Conservation (phyloP, 208 protist genomes). For the Borovskyia barvae region DNA sequence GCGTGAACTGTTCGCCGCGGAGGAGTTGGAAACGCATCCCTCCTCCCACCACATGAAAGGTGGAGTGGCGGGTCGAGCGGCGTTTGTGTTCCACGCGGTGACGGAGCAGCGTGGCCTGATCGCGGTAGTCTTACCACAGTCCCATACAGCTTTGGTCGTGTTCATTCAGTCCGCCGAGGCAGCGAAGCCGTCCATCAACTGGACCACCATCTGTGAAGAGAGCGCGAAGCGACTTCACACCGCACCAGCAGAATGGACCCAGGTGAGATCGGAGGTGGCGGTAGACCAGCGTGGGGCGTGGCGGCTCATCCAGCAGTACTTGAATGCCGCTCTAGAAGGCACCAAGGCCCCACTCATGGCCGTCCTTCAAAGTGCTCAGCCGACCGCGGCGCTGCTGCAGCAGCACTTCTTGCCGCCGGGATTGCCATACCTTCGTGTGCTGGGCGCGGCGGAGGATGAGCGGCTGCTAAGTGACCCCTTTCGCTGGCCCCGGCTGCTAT, state of each 20-base stretch:
- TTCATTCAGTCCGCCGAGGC: slow-evolving; percentile 80
- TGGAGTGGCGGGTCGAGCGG: slow-evolving; percentile 36
- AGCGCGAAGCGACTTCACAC: slow-evolving; percentile 43
- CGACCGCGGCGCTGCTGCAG: slow-evolving; percentile 60
- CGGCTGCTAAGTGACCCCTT: slow-evolving; percentile 84
- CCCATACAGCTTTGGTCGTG: slow-evolving; percentile 51
- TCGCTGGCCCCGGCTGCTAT: slow-evolving; percentile 68
- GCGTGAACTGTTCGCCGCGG: slow-evolving; percentile 68
- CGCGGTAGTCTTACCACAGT: slow-evolving; percentile 59
- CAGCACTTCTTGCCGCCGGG: slow-evolving; percentile 51
- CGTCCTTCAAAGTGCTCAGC: slow-evolving; percentile 69
- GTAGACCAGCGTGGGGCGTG: slow-evolving; percentile 62
- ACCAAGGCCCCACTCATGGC: slow-evolving; percentile 50
- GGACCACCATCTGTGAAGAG: slow-evolving; percentile 60
- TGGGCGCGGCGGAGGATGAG: slow-evolving; percentile 83
- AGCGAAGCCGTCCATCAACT: slow-evolving; percentile 59
- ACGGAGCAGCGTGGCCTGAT: slow-evolving; percentile 62
- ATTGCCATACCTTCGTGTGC: slow-evolving; percentile 72
- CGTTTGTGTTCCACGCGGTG: slow-evolving; percentile 79
- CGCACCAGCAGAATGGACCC: slow-evolving; percentile 12
- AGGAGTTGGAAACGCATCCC: slow-evolving; percentile 54
- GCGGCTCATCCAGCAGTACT: slow-evolving; percentile 48
- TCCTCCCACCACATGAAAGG: slow-evolving; percentile 49
- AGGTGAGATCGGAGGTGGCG: slow-evolving; percentile 40
- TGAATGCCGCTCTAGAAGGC: slow-evolving; percentile 49